phyloP scores from a whole-genome alignment of 441 rosid genomes.

The Euphorbia schlechtendalii region DNA sequence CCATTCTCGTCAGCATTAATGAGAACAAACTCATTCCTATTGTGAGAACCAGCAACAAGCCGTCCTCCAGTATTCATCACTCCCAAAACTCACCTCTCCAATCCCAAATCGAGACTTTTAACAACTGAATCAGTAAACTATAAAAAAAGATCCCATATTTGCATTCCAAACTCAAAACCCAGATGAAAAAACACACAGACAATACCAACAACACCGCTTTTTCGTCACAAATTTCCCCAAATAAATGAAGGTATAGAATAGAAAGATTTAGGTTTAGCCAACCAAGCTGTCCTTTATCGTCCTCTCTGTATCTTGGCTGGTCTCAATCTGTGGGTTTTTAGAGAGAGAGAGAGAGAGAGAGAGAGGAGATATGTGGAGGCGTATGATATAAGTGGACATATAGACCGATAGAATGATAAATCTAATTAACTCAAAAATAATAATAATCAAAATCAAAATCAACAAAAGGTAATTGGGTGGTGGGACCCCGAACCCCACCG shows the following conservation, averaged over 20 bases:
- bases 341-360: slow-evolving; percentile 25
- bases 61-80: slow-evolving; percentile 85
- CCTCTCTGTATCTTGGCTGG: slow-evolving; percentile 29
- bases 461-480: slow-evolving; percentile 12
- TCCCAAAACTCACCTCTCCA: background rate
- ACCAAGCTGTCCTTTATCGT: slow-evolving; percentile 16
- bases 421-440: background rate
- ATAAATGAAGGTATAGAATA: slow-evolving; percentile 6
- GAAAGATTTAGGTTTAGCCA: slow-evolving; percentile 17
- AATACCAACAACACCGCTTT: background rate
- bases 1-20: slow-evolving; percentile 85
- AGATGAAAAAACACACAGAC: slow-evolving; percentile 8
- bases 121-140: slow-evolving; percentile 19
- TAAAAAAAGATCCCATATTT: slow-evolving; percentile 29
- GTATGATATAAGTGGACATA: slow-evolving; percentile 25
- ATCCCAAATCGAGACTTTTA: slow-evolving; percentile 11
- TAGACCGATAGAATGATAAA: background rate
- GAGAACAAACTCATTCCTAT: slow-evolving; percentile 87
- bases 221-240: background rate
- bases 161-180: slow-evolving; percentile 10
- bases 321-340: slow-evolving; percentile 24
- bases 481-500: slow-evolving; percentile 40
- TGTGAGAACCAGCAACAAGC: slow-evolving; percentile 93
- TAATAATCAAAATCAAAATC: background rate
- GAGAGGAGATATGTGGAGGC: slow-evolving; percentile 15